Evolutionary conservation across 2,329 filamentous ascomycete species (phyloP), one percentile per base, ranked within the genome.

Genomic region (Hymenoscyphus salicellus): DNA sequence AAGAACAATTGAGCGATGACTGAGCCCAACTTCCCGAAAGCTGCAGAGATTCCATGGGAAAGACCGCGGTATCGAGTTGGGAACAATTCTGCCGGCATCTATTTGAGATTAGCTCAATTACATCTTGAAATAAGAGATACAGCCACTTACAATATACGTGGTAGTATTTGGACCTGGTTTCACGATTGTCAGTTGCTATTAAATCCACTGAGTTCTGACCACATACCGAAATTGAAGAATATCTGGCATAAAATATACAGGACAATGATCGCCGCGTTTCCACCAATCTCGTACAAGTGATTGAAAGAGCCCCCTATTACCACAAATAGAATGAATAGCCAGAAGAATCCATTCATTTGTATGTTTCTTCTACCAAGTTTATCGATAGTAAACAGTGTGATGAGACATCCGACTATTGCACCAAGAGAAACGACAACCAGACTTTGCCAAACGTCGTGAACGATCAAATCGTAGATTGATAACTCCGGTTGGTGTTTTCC

Each of bases 11-110:
- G 65, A 26, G 65, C 65, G 89, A 90, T 77, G 63, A 91, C 89
- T 28, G 88, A 87, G 7, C 88, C 88, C 2, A 90, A 77, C 69
- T 90, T 91, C 8, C 88, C 88, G 68, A 83, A 82, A 0, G 87
- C 88, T 2, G 88, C 88, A 1, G 84, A 88, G 28, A 90, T 74
- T 17, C 88, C 88, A 71, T 91, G 88, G 0, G 82, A 84, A 0
- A 84, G 85, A 0, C 84, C 84, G 2, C 86, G 80, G 71, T 88
- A 88, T 17, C 86, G 79, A 0, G 86, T 89, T 0, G 86, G 86
- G 68, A 86, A 89, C 70, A 84, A 86, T 75, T 89, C 86, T 46
- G 84, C 86, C 0, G 86, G 85, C 30, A 63, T 58, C 60, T 62
- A 10, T 11, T 1, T 88, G 78, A 66, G 88, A 83, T 70, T 88